Conservation (phyloP, 139 green algal species). For the Zygnema cylindricum region DNA sequence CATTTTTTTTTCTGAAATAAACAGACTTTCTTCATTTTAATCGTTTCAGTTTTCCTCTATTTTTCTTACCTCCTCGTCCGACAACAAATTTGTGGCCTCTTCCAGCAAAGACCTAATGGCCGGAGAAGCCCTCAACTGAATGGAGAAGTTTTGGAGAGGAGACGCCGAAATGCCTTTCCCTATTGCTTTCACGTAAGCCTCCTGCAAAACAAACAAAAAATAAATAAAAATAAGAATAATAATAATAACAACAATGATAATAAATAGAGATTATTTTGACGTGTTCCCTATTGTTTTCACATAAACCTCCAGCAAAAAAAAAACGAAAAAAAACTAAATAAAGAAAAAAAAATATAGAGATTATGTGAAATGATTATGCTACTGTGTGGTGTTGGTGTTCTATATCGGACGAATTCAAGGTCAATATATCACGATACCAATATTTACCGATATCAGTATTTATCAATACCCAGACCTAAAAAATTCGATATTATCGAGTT, state of each 20-base stretch:
- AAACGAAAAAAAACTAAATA: too few species aligned
- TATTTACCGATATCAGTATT: too few species aligned
- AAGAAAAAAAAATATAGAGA: too few species aligned
- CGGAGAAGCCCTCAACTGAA: constrained; percentile 11
- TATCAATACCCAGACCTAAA: too few species aligned
- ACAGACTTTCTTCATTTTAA: too few species aligned
- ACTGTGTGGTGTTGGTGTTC: too few species aligned
- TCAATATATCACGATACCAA: too few species aligned
- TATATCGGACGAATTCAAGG: too few species aligned
- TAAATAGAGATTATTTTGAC: not conserved
- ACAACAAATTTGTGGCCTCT: not conserved
- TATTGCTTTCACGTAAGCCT: constrained; percentile 37
- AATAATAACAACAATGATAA: not conserved
- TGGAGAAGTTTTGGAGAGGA: constrained; percentile 19
- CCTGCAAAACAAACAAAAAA: constrained; percentile 15
- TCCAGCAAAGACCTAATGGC: constrained; percentile 2
- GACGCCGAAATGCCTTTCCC: constrained; percentile 18
- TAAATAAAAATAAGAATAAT: too few species aligned
- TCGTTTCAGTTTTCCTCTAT: too few species aligned
- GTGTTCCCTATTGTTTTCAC: not conserved
- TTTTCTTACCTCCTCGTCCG: constrained; percentile 24
- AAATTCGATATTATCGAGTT: too few species aligned
- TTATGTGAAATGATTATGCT: too few species aligned
- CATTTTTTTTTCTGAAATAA: not conserved
- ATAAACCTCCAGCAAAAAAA: not conserved